These are phyloP conservation scores for Anthoceros angustus DNA, from an alignment of 225 moss, liverwort and hornwort species.

Conservation along the genomic window DNA sequence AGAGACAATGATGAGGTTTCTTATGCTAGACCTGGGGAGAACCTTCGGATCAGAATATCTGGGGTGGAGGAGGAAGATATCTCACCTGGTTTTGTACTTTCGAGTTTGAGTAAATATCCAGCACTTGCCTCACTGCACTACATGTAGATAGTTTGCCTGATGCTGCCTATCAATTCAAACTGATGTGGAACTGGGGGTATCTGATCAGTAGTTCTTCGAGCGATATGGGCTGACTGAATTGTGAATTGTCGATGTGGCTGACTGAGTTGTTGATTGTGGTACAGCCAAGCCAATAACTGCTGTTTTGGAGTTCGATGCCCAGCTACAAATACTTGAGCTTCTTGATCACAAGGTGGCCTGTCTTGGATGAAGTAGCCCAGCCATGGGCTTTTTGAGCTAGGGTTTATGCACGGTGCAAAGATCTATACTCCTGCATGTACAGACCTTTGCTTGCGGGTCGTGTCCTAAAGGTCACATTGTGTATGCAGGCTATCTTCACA, in stretches of 20 bases:
- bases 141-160: not conserved
- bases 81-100: constrained; percentile 74
- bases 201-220: not conserved
- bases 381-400: no score
- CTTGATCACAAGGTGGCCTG: constrained; percentile 71
- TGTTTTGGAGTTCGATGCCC: constrained; percentile 79
- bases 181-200: not conserved
- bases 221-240: not conserved
- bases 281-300: constrained; percentile 64
- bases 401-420: no score
- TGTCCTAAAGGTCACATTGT: not conserved
- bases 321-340: constrained; percentile 86
- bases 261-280: constrained; percentile 4
- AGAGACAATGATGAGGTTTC: constrained; percentile 84
- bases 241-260: not conserved
- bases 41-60: constrained; percentile 70
- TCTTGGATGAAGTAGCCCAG: no score
- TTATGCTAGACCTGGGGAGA: constrained; percentile 91
- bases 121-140: not conserved
- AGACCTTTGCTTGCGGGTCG: no score
- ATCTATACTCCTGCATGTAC: no score
- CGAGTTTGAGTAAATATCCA: constrained; percentile 49
- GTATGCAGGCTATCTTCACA: constrained; percentile 76
- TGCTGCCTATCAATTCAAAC: not conserved
- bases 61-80: constrained; percentile 96